Evolutionary conservation across 2,329 filamentous ascomycete genomes (phyloP), one percentile per base, ranked within the genome.

Genomic region (Neonectria sp.): DNA sequence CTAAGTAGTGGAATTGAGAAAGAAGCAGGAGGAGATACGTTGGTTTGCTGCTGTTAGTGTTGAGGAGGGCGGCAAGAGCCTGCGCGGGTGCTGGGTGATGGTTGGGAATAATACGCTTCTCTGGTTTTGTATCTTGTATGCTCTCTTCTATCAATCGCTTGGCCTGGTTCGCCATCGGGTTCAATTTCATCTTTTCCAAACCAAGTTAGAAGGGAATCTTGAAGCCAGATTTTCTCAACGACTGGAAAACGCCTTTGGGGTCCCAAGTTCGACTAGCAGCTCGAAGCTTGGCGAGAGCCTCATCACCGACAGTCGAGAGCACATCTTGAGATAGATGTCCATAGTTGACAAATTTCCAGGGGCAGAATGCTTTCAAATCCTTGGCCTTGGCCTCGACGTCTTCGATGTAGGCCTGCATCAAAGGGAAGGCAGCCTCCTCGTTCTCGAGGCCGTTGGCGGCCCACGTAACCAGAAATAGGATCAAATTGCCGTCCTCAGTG

Each of bases 321-420:
- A 79, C 77, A 35, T 82, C 75, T 71, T 86, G 83, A 21, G 73
- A 76, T 2, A 71, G 66, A 49, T 81, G 76, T 2, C 83, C 83
- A 55, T 86, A 86, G 73, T 86, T 85, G 57, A 85, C 74, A 58
- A 84, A 86, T 52, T 73, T 74, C 76, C 77, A 79, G 5, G 73
- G 62, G 67, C 77, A 79, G 7, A 69, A 71, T 5, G 76, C 63
- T 0, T 70, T 73, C 21, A 76, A 60, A 51, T 75, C 71, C 52
- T 71, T 68, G 0, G 77, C 71, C 49, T 75, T 76, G 1, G 60
- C 65, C 46, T 78, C 76, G 7, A 81, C 68, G 3, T 77, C 74
- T 60, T 80, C 57, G 64, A 80, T 33, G 13, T 81, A 82, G 2
- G 72, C 70, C 40, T 76, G 75, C 6, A 84, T 73, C 1, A 80